phyloP scores from a whole-genome alignment of 495 filamentous ascomycete species.

The Tuber calosporum region DNA sequence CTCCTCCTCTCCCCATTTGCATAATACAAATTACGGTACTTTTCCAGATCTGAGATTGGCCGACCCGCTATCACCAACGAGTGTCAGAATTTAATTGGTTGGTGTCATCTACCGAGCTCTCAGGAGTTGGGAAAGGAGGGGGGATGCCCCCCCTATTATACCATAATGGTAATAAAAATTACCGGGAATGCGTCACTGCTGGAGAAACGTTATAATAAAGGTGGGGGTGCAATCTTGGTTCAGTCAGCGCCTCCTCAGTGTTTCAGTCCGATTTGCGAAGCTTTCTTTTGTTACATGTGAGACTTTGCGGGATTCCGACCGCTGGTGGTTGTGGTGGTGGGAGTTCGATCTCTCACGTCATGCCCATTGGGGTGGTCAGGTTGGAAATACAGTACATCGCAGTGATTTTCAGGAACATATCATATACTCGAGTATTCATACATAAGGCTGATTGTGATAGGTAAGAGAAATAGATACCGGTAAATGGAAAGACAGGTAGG shows the following conservation, averaged over 20 bases:
- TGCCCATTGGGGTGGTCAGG: not conserved
- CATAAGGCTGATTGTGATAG: not conserved
- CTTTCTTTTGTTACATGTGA: conserved; percentile 1
- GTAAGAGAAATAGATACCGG: not conserved
- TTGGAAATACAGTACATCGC: conserved; percentile 1
- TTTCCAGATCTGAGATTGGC: not conserved
- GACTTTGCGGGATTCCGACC: not conserved
- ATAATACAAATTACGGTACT: not conserved
- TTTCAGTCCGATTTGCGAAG: not conserved
- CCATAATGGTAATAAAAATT: not conserved
- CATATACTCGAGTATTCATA: not conserved
- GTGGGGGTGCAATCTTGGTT: conserved; percentile 5
- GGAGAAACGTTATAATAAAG: not conserved
- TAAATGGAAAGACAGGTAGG: not conserved
- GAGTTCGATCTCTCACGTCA: not conserved
- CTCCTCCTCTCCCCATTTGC: not conserved
- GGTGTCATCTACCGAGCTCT: not conserved
- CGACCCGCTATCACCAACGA: not conserved
- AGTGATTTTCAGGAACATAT: conserved; percentile 4
- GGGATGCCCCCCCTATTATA: not conserved
- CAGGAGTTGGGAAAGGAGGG: not conserved
- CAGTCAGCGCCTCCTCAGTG: not conserved
- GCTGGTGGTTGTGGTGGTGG: not conserved
- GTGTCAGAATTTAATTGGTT: not conserved
- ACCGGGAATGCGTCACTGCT: conserved; percentile 4